Evolutionary conservation across 1,284 basidiomycete genomes (phyloP).

Genomic region (Phaffia rhodozyma): DNA sequence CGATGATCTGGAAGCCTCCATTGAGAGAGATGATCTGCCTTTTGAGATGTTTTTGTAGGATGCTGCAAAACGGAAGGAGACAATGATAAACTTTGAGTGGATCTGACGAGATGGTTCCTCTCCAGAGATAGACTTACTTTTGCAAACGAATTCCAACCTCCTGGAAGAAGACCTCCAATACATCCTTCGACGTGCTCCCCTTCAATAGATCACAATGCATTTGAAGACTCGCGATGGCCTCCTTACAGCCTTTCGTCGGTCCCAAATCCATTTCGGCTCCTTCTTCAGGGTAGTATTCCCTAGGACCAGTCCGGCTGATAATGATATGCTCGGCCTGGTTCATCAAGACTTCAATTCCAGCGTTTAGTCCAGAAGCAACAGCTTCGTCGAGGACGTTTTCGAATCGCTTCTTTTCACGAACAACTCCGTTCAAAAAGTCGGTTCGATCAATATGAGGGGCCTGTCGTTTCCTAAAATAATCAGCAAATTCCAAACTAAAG

Average conservation of each 20-base stretch:
- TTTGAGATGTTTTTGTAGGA: conserved; percentile 92
- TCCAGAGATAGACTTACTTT: conserved; percentile 45
- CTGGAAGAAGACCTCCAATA: conserved; percentile 93
- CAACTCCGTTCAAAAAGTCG: conserved; percentile 86
- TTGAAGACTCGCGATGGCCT: conserved; percentile 73
- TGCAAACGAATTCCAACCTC: conserved; percentile 89
- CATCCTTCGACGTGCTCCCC: conserved; percentile 88
- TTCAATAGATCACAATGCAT: conserved; percentile 81
- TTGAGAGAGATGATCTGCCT: conserved; percentile 85
- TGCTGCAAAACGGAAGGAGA: conserved; percentile 40
- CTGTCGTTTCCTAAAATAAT: conserved; percentile 35
- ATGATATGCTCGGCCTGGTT: conserved; percentile 94
- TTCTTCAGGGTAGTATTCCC: conserved; percentile 82
- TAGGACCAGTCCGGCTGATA: conserved; percentile 61
- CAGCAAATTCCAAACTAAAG: not conserved
- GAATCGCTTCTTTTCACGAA: conserved; percentile 92
- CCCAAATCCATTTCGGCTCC: conserved; percentile 61
- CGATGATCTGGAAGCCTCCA: conserved; percentile 91
- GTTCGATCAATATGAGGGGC: conserved; percentile 74
- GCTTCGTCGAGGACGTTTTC: conserved; percentile 84
- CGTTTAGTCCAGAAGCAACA: conserved; percentile 83
- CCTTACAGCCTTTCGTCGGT: conserved; percentile 71
- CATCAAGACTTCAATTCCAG: conserved; percentile 92
- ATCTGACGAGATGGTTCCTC: not conserved
- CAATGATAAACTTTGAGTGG: not conserved